Percentiles rank a stretch among this genome's conserved stretches.
Evolutionary conservation across 306 rosid genomes (phyloP).

Genomic region (Trifolium fragiferum): DNA sequence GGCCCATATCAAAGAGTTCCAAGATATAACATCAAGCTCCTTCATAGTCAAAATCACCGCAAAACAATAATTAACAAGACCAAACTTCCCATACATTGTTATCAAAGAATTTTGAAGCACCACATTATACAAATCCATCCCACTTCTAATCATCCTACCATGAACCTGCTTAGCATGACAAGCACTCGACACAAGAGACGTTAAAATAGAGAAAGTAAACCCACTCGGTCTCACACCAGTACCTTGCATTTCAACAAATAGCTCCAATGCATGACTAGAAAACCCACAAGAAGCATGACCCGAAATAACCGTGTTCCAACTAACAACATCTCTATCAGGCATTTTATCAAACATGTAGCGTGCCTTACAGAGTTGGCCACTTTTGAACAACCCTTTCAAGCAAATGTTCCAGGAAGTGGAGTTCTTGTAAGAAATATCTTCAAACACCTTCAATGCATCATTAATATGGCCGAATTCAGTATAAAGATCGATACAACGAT

Average conservation of each 20-base stretch:
- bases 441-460: constrained; percentile 63
- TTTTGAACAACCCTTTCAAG: constrained; percentile 59
- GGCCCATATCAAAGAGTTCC: constrained; percentile 81
- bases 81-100: constrained; percentile 74
- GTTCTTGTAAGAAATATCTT: constrained; percentile 65
- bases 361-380: constrained; percentile 56
- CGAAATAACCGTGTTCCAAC: constrained; percentile 83
- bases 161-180: constrained; percentile 73
- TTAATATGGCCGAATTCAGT: constrained; percentile 50
- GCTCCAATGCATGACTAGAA: constrained; percentile 49
- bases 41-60: constrained; percentile 64
- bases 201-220: constrained; percentile 74
- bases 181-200: constrained; percentile 48
- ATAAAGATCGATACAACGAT: constrained; percentile 67
- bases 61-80: constrained; percentile 62
- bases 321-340: constrained; percentile 74
- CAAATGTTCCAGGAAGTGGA: constrained; percentile 68
- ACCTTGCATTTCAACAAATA: constrained; percentile 65
- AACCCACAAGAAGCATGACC: constrained; percentile 58
- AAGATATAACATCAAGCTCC: constrained; percentile 66
- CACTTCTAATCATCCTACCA: constrained; percentile 61
- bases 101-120: constrained; percentile 81
- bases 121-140: constrained; percentile 56
- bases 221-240: constrained; percentile 64
- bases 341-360: constrained; percentile 65